phyloP scores from a whole-genome alignment of 495 filamentous ascomycete species.

The Letharia columbiana region DNA sequence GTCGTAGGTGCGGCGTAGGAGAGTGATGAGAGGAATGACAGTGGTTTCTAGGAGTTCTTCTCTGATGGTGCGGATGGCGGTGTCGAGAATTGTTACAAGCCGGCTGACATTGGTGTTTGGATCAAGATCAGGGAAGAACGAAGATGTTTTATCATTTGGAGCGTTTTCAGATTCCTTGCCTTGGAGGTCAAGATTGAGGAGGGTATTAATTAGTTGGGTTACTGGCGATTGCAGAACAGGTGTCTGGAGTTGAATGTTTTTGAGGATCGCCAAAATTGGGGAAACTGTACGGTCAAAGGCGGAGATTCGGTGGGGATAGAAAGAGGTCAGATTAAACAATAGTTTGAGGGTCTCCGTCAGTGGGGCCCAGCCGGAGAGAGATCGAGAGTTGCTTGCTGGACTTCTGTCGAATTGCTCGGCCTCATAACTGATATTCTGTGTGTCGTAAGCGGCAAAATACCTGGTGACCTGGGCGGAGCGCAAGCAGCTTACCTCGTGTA shows the following conservation, averaged over 20 bases:
- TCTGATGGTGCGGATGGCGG: slow-evolving; percentile 48
- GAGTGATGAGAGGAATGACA: slow-evolving; percentile 60
- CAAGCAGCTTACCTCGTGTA: slow-evolving; percentile 44
- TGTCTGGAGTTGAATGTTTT: slow-evolving; percentile 42
- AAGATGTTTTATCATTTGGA: slow-evolving; percentile 36
- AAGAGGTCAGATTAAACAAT: slow-evolving; percentile 77
- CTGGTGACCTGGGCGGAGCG: neutral
- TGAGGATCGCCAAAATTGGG: slow-evolving; percentile 64
- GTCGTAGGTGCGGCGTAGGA: slow-evolving; percentile 64
- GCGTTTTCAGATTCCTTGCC: slow-evolving; percentile 25
- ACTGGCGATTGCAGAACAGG: slow-evolving; percentile 53
- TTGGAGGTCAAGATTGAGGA: slow-evolving; percentile 67
- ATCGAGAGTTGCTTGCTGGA: slow-evolving; percentile 37
- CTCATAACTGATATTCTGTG: slow-evolving; percentile 60
- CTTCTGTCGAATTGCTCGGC: slow-evolving; percentile 30
- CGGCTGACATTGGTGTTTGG: slow-evolving; percentile 55
- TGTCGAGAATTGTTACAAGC: slow-evolving; percentile 65
- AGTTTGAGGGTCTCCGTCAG: slow-evolving; percentile 79
- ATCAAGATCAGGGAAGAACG: slow-evolving; percentile 59
- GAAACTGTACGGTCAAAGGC: slow-evolving; percentile 61
- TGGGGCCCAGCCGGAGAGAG: slow-evolving; percentile 39
- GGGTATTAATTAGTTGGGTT: slow-evolving; percentile 63
- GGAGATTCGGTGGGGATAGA: slow-evolving; percentile 49
- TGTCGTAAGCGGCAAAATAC: neutral
- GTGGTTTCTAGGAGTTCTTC: slow-evolving; percentile 58